Evolutionary conservation across 768 basidiomycete species (phyloP).

Genomic region (Leucosporidium creatinivorum): DNA sequence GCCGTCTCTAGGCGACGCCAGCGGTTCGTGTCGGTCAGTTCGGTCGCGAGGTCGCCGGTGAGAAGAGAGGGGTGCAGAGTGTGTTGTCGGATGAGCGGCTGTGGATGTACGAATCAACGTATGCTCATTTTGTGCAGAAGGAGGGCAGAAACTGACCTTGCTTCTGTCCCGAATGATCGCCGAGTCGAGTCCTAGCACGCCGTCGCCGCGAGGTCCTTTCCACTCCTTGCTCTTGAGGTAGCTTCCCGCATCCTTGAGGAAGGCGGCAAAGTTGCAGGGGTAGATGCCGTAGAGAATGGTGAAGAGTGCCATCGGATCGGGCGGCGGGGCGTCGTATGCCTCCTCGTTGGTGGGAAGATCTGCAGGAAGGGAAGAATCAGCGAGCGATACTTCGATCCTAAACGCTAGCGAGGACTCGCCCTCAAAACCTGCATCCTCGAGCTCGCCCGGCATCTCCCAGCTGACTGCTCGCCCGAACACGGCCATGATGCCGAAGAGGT

Average conservation of each 20-base stretch:
- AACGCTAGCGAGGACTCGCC: neutral
- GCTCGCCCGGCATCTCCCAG: conserved; percentile 32
- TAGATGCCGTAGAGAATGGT: conserved; percentile 80
- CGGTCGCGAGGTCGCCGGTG: conserved; percentile 56
- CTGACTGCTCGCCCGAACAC: conserved; percentile 38
- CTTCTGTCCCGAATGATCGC: conserved; percentile 62
- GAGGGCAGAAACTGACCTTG: conserved; percentile 51
- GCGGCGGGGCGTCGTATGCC: conserved; percentile 43
- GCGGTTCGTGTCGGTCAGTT: conserved; percentile 57
- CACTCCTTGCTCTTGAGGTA: conserved; percentile 55
- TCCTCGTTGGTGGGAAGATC: conserved; percentile 8
- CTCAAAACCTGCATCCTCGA: neutral
- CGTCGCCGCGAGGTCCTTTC: conserved; percentile 57
- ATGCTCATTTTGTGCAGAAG: too few relatives aligned
- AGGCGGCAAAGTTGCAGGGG: conserved; percentile 77
- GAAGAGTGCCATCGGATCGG: conserved; percentile 58
- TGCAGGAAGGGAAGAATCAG: neutral
- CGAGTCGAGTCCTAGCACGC: conserved; percentile 57
- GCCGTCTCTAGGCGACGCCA: conserved; percentile 57
- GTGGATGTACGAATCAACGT: neutral
- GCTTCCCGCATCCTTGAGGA: conserved; percentile 60
- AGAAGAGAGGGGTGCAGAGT: conserved; percentile 67
- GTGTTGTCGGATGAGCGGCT: conserved; percentile 65
- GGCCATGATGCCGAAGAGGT: conserved; percentile 35
- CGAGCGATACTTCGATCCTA: neutral